Percentiles rank a stretch among this genome's conserved stretches.
These are phyloP conservation scores for Clonostachys rosea DNA, from an alignment of 2,329 filamentous ascomycete genomes.

Conservation along the genomic window DNA sequence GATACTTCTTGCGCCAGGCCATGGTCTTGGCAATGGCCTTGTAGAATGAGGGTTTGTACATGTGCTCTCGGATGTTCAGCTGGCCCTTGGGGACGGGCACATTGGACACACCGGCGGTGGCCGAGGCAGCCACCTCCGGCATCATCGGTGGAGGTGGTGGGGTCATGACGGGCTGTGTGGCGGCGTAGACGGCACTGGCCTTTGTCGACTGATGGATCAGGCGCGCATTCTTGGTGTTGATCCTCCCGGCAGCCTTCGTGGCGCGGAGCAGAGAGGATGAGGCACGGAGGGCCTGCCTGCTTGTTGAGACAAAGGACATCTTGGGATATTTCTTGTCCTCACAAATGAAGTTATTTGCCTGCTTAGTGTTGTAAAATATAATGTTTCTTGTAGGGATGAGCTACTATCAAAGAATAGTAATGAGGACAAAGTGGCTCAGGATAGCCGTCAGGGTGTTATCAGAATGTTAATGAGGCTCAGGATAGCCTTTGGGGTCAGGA, in stretches of 20 bases:
- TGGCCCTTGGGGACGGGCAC: slow-evolving; percentile 4
- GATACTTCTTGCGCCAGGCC: slow-evolving; percentile 12
- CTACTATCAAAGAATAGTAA: not conserved
- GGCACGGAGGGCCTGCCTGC: slow-evolving; percentile 2
- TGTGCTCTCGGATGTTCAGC: slow-evolving; percentile 13
- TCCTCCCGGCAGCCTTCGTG: not conserved
- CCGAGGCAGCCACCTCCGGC: not conserved
- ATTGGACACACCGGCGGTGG: slow-evolving; percentile 1
- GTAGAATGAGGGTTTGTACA: slow-evolving; percentile 14
- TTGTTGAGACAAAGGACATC: slow-evolving; percentile 3
- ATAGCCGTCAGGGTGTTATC: slow-evolving; percentile 3
- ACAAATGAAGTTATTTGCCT: not conserved
- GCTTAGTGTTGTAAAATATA: not conserved
- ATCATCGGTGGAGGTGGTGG: not conserved
- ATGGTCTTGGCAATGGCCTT: slow-evolving; percentile 15
- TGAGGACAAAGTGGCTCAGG: slow-evolving; percentile 2
- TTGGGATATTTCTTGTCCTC: not conserved
- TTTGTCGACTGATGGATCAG: slow-evolving; percentile 11
- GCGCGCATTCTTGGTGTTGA: slow-evolving; percentile 6
- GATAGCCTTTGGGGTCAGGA: slow-evolving; percentile 3
- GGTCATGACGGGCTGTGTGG: slow-evolving; percentile 5
- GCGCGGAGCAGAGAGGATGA: slow-evolving; percentile 1
- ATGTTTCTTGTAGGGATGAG: not conserved
- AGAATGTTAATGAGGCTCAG: slow-evolving; percentile 1
- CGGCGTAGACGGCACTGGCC: slow-evolving; percentile 10